phyloP scores from a whole-genome alignment of 371 early-diverging fungal genomes.

The Actinomortierella ambigua region DNA sequence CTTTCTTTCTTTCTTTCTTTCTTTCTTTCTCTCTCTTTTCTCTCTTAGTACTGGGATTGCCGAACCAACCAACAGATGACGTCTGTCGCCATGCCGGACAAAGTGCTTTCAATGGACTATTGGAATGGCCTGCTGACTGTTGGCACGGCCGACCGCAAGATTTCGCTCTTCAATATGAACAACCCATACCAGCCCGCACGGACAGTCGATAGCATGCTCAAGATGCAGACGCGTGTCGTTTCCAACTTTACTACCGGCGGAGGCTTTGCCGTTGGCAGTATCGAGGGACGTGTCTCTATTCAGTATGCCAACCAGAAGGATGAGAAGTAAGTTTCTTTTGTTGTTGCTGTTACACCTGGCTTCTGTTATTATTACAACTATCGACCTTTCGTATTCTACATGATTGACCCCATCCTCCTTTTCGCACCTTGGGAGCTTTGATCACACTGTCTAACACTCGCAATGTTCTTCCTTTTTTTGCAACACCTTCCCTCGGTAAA shows the following conservation, averaged over 20 bases:
- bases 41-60: constrained; percentile 89
- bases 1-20: neutral
- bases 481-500: neutral
- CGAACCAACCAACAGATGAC: constrained; percentile 76
- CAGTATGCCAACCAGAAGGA: constrained; percentile 90
- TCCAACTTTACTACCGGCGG: constrained; percentile 78
- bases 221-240: constrained; percentile 86
- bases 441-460: neutral
- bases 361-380: neutral
- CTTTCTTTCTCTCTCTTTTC: neutral
- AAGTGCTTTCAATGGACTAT: constrained; percentile 90
- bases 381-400: neutral
- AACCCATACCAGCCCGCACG: constrained; percentile 80
- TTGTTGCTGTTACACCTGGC: neutral
- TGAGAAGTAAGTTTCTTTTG: constrained; percentile 62
- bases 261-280: constrained; percentile 89
- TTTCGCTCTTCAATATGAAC: constrained; percentile 79
- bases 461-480: neutral
- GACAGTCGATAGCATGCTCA: constrained; percentile 77
- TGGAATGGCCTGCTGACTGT: constrained; percentile 73
- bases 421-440: too few species aligned
- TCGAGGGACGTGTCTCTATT: constrained; percentile 94
- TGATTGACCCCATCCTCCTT: neutral
- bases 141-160: constrained; percentile 80
- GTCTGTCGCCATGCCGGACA: constrained; percentile 80